A percentile compares a stretch with the other conserved stretches of the same genome.
phyloP scores from a whole-genome alignment of 2,329 filamentous ascomycete species.

The Trichoderma sp. region DNA sequence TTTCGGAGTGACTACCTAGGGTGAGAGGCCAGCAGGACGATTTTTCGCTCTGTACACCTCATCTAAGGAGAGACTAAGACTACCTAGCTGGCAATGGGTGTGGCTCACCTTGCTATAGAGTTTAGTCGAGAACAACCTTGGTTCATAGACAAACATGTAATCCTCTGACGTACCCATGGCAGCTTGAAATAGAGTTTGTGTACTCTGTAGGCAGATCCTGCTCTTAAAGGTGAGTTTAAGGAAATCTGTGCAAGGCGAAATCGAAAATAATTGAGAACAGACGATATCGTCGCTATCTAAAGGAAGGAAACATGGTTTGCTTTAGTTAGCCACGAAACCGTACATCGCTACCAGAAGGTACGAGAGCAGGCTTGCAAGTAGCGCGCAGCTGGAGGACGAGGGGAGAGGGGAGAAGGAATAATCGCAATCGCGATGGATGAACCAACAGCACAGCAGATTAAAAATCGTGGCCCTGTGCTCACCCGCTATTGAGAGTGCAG shows the following conservation, averaged over 20 bases:
- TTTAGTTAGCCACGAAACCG: neutral
- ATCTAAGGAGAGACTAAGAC: constrained; percentile 1
- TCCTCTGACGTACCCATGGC: neutral
- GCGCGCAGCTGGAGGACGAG: neutral
- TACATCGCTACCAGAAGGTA: neutral
- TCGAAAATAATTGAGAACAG: neutral
- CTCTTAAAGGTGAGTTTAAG: neutral
- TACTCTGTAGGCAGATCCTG: neutral
- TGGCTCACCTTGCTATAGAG: neutral
- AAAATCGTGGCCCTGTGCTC: neutral
- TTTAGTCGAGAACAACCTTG: neutral
- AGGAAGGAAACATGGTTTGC: neutral
- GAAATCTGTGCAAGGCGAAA: neutral
- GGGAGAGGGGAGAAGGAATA: neutral
- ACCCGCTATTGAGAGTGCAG: neutral
- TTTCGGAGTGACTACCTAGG: neutral
- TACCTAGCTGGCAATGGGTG: no score
- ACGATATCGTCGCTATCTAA: neutral
- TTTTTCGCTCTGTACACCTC: constrained; percentile 4
- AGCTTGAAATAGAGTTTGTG: neutral
- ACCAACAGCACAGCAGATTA: neutral
- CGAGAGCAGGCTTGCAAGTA: neutral
- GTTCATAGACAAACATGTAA: neutral
- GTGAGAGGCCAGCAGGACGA: neutral
- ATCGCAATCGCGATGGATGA: neutral